Evolutionary conservation across 306 rosid genomes (phyloP).

Genomic region (Trifolium repens): DNA sequence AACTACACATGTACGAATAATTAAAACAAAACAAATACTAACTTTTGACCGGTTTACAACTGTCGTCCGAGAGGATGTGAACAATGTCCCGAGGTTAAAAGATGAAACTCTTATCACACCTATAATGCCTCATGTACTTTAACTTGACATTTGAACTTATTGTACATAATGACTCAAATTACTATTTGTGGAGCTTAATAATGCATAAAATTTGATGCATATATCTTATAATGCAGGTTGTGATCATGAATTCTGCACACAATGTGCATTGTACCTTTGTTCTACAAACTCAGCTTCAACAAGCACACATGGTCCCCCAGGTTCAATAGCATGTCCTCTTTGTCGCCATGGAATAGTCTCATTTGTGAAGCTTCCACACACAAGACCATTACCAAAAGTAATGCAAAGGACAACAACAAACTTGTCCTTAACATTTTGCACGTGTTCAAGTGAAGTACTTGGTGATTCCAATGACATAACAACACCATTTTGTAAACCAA

Average conservation of each 20-base stretch:
- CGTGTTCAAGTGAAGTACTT: constrained; percentile 60
- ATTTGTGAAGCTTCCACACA: constrained; percentile 67
- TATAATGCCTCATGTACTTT: too few species aligned
- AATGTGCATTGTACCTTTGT: constrained; percentile 91
- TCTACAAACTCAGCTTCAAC: constrained; percentile 65
- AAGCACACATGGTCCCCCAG: constrained; percentile 62
- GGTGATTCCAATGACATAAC: constrained; percentile 60
- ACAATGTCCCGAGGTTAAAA: too few species aligned
- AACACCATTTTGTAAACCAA: constrained; percentile 65
- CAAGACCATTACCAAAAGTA: constrained; percentile 52
- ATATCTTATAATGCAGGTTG: constrained; percentile 66
- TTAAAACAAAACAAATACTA: too few species aligned
- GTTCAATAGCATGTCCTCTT: constrained; percentile 93
- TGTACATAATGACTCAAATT: neutral
- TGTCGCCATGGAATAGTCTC: constrained; percentile 89
- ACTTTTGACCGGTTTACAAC: too few species aligned
- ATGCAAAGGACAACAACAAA: constrained; percentile 58
- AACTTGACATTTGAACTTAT: too few species aligned
- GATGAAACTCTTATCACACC: too few species aligned
- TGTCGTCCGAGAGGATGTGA: too few species aligned
- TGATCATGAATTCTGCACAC: constrained; percentile 93
- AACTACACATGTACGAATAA: too few species aligned
- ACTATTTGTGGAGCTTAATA: neutral
- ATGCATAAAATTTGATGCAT: neutral
- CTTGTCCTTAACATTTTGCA: constrained; percentile 70